Percentiles rank a stretch among this genome's conserved stretches.
Evolutionary conservation across 352 stramenopile species (phyloP).

Genomic region (Phytophthora idaei): DNA sequence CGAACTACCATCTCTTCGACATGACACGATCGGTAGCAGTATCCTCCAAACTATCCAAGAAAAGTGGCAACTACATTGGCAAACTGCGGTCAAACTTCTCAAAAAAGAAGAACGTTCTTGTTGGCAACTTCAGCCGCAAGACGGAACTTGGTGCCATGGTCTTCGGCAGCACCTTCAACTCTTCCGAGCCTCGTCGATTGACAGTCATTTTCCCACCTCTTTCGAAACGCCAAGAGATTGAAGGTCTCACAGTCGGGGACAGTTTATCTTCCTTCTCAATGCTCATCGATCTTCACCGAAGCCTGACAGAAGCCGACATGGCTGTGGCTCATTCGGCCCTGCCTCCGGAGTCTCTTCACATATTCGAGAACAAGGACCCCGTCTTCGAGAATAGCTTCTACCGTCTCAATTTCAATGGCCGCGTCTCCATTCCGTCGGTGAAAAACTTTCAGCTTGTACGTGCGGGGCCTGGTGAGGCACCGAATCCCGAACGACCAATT

Average conservation of each 20-base stretch:
- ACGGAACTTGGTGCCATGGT: constrained; percentile 76
- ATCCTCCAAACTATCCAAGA: constrained; percentile 73
- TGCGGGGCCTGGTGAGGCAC: constrained; percentile 10
- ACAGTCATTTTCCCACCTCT: constrained; percentile 57
- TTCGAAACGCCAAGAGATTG: constrained; percentile 52
- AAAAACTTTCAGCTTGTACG: constrained; percentile 84
- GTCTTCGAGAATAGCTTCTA: constrained; percentile 84
- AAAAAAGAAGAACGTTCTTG: constrained; percentile 75
- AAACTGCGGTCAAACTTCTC: constrained; percentile 85
- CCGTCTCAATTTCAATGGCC: constrained; percentile 80
- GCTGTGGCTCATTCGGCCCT: constrained; percentile 34
- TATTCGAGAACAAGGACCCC: constrained; percentile 76
- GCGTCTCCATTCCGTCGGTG: constrained; percentile 75
- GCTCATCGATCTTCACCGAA: constrained; percentile 57
- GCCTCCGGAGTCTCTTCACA: constrained; percentile 32
- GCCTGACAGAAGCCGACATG: constrained; percentile 15
- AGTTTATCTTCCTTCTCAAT: constrained; percentile 54
- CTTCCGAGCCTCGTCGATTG: constrained; percentile 54
- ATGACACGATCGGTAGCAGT: constrained; percentile 65
- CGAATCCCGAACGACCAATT: constrained; percentile 31
- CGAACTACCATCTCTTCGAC: constrained; percentile 90
- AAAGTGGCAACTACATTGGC: constrained; percentile 90
- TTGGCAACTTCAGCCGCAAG: constrained; percentile 69
- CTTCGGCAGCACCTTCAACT: constrained; percentile 59
- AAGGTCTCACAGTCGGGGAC: constrained; percentile 54